These are phyloP conservation scores for Hypericum androsaemum DNA, from an alignment of 345 rosid genomes.

Conservation along the genomic window DNA sequence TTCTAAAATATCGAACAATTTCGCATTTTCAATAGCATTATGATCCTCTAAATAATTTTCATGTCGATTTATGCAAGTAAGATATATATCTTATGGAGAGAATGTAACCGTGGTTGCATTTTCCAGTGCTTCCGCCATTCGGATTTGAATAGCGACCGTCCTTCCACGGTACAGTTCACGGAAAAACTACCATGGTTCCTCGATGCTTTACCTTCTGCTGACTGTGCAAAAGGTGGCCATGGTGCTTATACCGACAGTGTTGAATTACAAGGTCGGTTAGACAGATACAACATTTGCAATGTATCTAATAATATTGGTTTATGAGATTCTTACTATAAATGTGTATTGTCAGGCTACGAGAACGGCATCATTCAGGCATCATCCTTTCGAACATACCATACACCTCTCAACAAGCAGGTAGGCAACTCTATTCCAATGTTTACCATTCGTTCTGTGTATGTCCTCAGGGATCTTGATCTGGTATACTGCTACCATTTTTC, in stretches of 20 bases:
- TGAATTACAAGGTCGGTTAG: slow-evolving; percentile 58
- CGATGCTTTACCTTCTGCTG: slow-evolving; percentile 81
- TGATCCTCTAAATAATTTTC: no score
- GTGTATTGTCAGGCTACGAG: slow-evolving; percentile 47
- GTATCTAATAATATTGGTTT: background rate
- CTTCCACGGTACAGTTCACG: slow-evolving; percentile 70
- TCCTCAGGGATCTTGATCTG: slow-evolving; percentile 3
- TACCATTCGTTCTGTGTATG: slow-evolving; percentile 2
- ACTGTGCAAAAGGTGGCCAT: slow-evolving; percentile 97
- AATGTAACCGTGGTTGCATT: slow-evolving; percentile 16
- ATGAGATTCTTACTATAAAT: background rate
- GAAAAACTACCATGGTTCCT: slow-evolving; percentile 99
- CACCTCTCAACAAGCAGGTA: slow-evolving; percentile 94
- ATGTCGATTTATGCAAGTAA: no score
- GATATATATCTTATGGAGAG: no score
- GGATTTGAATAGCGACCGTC: slow-evolving; percentile 74
- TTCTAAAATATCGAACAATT: background rate
- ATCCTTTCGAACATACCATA: slow-evolving; percentile 97
- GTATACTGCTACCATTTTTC: slow-evolving; percentile 12
- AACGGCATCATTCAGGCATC: slow-evolving; percentile 76
- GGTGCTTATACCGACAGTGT: slow-evolving; percentile 94
- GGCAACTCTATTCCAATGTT: slow-evolving; percentile 10
- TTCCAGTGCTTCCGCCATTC: slow-evolving; percentile 89
- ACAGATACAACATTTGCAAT: slow-evolving; percentile 7
- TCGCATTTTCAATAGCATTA: no score